These are phyloP conservation scores for Durotheca rogersii DNA, from an alignment of 495 filamentous ascomycete genomes.

Conservation along the genomic window DNA sequence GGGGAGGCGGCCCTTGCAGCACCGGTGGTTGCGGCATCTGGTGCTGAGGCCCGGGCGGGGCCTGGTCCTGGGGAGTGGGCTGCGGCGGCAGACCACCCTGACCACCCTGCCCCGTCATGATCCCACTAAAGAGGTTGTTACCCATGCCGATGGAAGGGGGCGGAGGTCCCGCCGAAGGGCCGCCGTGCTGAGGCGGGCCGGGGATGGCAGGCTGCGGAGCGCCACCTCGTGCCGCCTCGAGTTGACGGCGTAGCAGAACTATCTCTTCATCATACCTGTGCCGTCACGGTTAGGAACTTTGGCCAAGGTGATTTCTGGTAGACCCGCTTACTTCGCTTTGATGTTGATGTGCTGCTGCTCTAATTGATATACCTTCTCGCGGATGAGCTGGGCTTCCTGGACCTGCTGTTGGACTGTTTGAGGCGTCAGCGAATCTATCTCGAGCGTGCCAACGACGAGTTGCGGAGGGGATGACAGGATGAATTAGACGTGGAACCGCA, in stretches of 20 bases:
- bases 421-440: slow-evolving; percentile 4
- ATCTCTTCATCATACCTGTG: slow-evolving; percentile 92
- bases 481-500: too few relatives aligned
- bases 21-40: slow-evolving; percentile 63
- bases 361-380: slow-evolving; percentile 84
- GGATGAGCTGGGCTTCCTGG: slow-evolving; percentile 88
- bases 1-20: slow-evolving; percentile 62
- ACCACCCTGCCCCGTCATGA: slow-evolving; percentile 87
- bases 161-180: slow-evolving; percentile 72
- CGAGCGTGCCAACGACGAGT: too few relatives aligned
- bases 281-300: slow-evolving; percentile 4
- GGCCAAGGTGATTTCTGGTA: neutral
- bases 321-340: slow-evolving; percentile 76
- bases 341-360: slow-evolving; percentile 83
- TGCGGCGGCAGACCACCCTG: slow-evolving; percentile 87
- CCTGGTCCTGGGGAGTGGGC: slow-evolving; percentile 62
- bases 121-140: slow-evolving; percentile 88
- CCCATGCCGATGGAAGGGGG: slow-evolving; percentile 89
- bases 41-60: slow-evolving; percentile 52
- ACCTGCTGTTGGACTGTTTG: slow-evolving; percentile 78
- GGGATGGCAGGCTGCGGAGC: slow-evolving; percentile 63
- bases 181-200: slow-evolving; percentile 67
- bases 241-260: slow-evolving; percentile 76
- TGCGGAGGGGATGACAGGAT: too few relatives aligned
- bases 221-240: slow-evolving; percentile 73